Evolutionary conservation across 805 yeast species (phyloP), one percentile per base, ranked within the genome.

Genomic region (Lachancea nothofagi): DNA sequence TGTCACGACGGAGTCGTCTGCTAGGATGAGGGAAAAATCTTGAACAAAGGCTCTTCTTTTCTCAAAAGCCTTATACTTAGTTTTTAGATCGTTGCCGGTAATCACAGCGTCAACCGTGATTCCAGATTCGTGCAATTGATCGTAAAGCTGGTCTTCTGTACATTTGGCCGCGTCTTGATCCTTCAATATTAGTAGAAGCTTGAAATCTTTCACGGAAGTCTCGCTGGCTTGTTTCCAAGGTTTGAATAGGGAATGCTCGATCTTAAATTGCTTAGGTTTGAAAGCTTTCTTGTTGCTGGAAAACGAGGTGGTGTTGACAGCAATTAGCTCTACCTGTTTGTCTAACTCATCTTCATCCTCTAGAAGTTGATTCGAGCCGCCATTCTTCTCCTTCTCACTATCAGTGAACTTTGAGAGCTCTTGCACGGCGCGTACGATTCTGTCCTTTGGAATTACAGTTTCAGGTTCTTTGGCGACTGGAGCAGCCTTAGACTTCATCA

Each of bases 41-140:
- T 70, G 60, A 30, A 72, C 63, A 44, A 93, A 75, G 46, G 78
- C 80, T 60, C 97, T 79, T 61, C 88, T 80, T 44, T 88, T 80
- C 63, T 93, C 97, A 54, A 68, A 93, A n/a, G 85, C 77, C 66
- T 87, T 87, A 71, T 78, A 90, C 45, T 81, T 83, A 24, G 88
- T 84, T 61, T 86, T 86, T 47, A 93, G 70, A 50, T 87, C 83
- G 33, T 77, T 70, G 40, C 81, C 80, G 5, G 93, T 74, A 24
- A 88, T 70, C 40, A 89, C 78, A 42, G 77, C 69, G 33, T 59
- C 58, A 15, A 65, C 44, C 5, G 58, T 46, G 18, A 58, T 53
- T 21, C 50, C 55, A 27, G 57, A 45, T 32, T 61, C 53, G 17
- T 57, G 59, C 55, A 88, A 95, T 51, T 85, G 77, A 34, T 85